Evolutionary conservation across 371 early-diverging fungal species (phyloP), one percentile per base, ranked within the genome.

Genomic region (Encephalitozoon romaleae): DNA sequence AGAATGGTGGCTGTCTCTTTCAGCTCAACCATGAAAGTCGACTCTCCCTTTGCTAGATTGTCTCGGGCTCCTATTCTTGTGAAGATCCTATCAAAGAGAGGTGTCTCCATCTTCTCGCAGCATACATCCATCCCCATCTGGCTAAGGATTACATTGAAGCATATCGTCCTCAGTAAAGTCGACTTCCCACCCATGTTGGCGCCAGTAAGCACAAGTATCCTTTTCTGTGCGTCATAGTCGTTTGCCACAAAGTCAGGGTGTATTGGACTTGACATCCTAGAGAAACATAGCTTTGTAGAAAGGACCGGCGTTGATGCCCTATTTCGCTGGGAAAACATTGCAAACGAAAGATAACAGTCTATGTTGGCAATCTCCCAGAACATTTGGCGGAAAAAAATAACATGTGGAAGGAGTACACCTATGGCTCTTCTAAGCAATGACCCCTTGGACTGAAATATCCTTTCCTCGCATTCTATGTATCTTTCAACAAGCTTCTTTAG

Each of bases 11-110:
- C 87, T 0, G 96, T 95, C 84, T 99, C 99, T 30, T 89, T 86
- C 74, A 98, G 85, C 81, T 99, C 98, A 0, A 94, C 92, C 94
- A 95, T 94, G 85, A 99, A 98, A 0, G 99, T 98, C n/a, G 94
- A 94, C 77, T 96, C 93, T 0, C 96, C 96, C 32, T 80, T 72
- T 4, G 68, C 21, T n/a, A 86, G 75, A 71, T 82, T 76, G 87
- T 99, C 99, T 83, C 91, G 91, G 0, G 98, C 98, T 26, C 97
- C 87, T 67, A 85, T 81, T 51, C 85, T 45, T 1, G 83, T 85
- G 70, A 82, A 86, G 78, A 99, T 92, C 18, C 94, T 89, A 85
- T 96, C 98, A 78, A 96, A 93, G 0, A 94, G 88, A 15, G 80
- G 73, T 8, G 67, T 51, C 15, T 72, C 41, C 43, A 83, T 74